These are phyloP conservation scores for Penicillium sp. DNA, from an alignment of 2,329 filamentous ascomycete species.

Conservation along the genomic window DNA sequence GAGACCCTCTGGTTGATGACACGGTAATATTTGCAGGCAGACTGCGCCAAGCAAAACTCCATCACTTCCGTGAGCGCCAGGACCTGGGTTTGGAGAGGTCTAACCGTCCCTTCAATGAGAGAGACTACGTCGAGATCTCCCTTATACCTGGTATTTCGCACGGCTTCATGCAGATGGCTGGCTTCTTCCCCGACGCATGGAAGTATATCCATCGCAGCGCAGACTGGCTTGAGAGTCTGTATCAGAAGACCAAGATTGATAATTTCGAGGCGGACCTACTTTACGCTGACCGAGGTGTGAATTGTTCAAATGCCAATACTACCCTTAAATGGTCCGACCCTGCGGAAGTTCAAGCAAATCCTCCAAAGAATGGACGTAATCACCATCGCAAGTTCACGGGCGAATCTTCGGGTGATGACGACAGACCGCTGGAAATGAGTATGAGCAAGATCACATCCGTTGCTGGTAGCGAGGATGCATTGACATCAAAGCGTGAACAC, in stretches of 20 bases:
- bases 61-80: slow-evolving; percentile 47
- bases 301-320: background rate
- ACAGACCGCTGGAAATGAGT: slow-evolving; percentile 71
- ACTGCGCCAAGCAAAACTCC: slow-evolving; percentile 66
- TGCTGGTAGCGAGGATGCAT: slow-evolving; percentile 10
- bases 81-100: slow-evolving; percentile 49
- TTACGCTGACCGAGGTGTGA: slow-evolving; percentile 4
- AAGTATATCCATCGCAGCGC: slow-evolving; percentile 71
- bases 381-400: slow-evolving; percentile 41
- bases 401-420: slow-evolving; percentile 69
- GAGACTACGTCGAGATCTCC: slow-evolving; percentile 69
- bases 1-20: slow-evolving; percentile 90
- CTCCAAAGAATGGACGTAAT: slow-evolving; percentile 24
- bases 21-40: slow-evolving; percentile 91
- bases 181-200: slow-evolving; percentile 82
- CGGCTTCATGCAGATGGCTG: slow-evolving; percentile 85
- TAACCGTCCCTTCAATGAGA: slow-evolving; percentile 57
- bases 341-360: slow-evolving; percentile 2
- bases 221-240: slow-evolving; percentile 72
- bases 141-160: slow-evolving; percentile 84
- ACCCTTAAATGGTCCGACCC: background rate
- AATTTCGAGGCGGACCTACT: slow-evolving; percentile 14
- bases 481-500: background rate
- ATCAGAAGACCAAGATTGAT: slow-evolving; percentile 34
- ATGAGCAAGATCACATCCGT: slow-evolving; percentile 38